Evolutionary conservation across 2,329 filamentous ascomycete genomes (phyloP), one percentile per base, ranked within the genome.

Genomic region (Xenoacremonium recifei): DNA sequence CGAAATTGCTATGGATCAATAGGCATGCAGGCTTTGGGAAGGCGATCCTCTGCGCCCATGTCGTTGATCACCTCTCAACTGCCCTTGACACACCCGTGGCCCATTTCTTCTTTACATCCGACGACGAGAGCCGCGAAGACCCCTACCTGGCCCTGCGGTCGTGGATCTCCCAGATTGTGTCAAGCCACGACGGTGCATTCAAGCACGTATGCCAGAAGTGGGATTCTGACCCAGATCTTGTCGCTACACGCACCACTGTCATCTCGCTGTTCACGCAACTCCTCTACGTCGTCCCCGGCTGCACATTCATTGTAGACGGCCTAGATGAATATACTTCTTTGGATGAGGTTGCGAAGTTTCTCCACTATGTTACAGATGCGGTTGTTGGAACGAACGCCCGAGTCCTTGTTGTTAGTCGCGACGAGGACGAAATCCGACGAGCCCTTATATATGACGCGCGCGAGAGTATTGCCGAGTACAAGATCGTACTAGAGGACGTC

Each of bases 71-170:
- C 21, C 12, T 67, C 0, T 34, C 37, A 0, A 5, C 29, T 0
- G 32, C 13, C 0, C 25, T 41, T 0, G 5, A 42, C 0, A 33
- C 33, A 0, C 51, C 53, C 0, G 23, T 62, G 0, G 54, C 51
- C 0, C 50, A 63, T 31, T 67, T 62, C 45, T 68, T 68, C 31
- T 57, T 64, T n/a, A 62, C 62, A 0, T 59, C 60, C 0, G 53
- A 60, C 2, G 31, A 40, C 19, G 48, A 52, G 16, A 57, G 51
- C 21, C 54, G 51, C 7, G 40, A 47, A 0, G 50, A 62, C n/a
- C 56, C 57, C 3, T 64, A 48, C 5, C 4, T 44, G 3, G 54
- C 57, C 0, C 15, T 65, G 3, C 41, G 61, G 7, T 62, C 57
- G 0, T 69, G 63, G 66, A 42, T 65, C 1, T 42, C 49, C 1